phyloP scores from a whole-genome alignment of 176 grass and related monocot genomes.

The Otatea glauca region DNA sequence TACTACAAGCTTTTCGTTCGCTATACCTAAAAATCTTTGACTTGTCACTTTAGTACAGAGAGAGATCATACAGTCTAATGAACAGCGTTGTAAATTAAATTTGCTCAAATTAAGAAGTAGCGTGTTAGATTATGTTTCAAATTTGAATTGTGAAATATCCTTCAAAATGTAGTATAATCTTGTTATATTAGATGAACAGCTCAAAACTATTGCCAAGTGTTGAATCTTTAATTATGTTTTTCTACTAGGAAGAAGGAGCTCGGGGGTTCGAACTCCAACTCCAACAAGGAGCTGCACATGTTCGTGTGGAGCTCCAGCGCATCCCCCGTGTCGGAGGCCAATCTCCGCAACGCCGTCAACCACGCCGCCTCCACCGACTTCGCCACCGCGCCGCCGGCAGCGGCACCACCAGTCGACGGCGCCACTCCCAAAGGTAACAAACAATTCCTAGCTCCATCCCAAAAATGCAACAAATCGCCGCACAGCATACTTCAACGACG shows the following conservation, averaged over 20 bases:
- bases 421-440: slow-evolving; percentile 71
- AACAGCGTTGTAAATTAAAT: not conserved
- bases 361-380: slow-evolving; percentile 84
- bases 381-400: slow-evolving; percentile 25
- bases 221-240: not conserved
- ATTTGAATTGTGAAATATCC: not conserved
- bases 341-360: slow-evolving; percentile 94
- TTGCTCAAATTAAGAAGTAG: not conserved
- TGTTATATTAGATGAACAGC: not conserved
- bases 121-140: not conserved
- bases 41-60: not conserved
- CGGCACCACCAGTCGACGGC: slow-evolving; percentile 37
- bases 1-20: not conserved
- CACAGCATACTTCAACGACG: not conserved
- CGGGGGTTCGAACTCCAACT: slow-evolving; percentile 65
- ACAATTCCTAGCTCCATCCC: not conserved
- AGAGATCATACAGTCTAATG: not conserved
- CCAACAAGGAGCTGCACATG: slow-evolving; percentile 98
- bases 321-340: slow-evolving; percentile 93
- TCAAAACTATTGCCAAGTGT: not conserved
- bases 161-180: not conserved
- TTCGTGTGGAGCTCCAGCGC: slow-evolving; percentile 99
- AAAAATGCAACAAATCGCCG: not conserved
- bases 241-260: slow-evolving; percentile 69
- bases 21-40: not conserved